These are phyloP conservation scores for Lepidopterella palustris DNA, from an alignment of 495 filamentous ascomycete species.

Conservation along the genomic window DNA sequence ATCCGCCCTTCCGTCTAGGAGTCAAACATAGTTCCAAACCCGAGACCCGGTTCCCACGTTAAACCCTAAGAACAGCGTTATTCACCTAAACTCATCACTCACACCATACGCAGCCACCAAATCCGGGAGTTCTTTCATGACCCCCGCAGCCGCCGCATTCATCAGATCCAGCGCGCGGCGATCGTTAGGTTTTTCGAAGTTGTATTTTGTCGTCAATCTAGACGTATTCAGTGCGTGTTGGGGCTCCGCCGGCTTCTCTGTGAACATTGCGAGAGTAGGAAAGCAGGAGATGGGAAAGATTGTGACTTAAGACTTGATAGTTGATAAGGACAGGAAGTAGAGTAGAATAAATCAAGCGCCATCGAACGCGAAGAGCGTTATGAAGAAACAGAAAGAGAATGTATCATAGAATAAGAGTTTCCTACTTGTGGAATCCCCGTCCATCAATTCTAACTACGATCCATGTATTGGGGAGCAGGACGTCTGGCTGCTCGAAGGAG, in stretches of 20 bases:
- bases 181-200: conserved; percentile 89
- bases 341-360: conserved; percentile 17
- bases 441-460: conserved; percentile 90
- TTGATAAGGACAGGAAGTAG: conserved; percentile 1
- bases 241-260: not conserved
- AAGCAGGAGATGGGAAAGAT: not conserved
- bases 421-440: conserved; percentile 82
- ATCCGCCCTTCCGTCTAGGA: not conserved
- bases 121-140: conserved; percentile 80
- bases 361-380: not conserved
- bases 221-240: not conserved
- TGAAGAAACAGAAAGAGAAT: no score
- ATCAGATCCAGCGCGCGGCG: conserved; percentile 79
- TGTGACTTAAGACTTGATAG: not conserved
- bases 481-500: conserved; percentile 73
- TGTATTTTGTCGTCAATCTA: conserved; percentile 74
- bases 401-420: no score
- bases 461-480: conserved; percentile 83
- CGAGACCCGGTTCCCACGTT: not conserved
- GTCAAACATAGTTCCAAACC: no score
- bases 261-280: not conserved
- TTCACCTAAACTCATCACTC: conserved; percentile 85
- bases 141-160: conserved; percentile 80
- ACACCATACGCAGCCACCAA: conserved; percentile 83
- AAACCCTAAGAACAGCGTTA: not conserved